Percentiles rank a stretch among this genome's conserved stretches.
phyloP scores from a whole-genome alignment of 1,139 yeast genomes.

The Suhomyces ambrosiae region DNA sequence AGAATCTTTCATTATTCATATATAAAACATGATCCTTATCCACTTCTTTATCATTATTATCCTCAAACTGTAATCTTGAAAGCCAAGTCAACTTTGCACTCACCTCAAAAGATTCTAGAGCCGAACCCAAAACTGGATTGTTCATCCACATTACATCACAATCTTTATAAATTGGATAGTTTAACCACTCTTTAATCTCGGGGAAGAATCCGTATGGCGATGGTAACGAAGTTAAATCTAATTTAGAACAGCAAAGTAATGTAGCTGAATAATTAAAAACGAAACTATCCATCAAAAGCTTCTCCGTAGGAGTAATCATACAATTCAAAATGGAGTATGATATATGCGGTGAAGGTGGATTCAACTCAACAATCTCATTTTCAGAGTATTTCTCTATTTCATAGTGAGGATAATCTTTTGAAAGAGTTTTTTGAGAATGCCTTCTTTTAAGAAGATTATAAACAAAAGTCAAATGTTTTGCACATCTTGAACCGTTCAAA shows the following conservation, averaged over 20 bases:
- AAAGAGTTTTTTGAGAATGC: conserved; percentile 8
- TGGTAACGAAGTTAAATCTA: conserved; percentile 29
- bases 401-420: too few species aligned
- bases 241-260: conserved; percentile 25
- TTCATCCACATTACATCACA: conserved; percentile 20
- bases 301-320: conserved; percentile 26
- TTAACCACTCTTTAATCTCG: conserved; percentile 28
- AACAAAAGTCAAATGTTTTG: conserved; percentile 26
- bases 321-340: too few species aligned
- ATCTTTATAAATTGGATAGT: conserved; percentile 30
- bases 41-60: not conserved
- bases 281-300: conserved; percentile 39
- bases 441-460: conserved; percentile 18
- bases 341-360: too few species aligned
- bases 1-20: conserved; percentile 16
- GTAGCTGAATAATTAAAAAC: conserved; percentile 37
- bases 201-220: conserved; percentile 38
- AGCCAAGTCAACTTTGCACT: conserved; percentile 43
- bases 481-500: conserved; percentile 28
- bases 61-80: conserved; percentile 26
- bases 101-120: conserved; percentile 31
- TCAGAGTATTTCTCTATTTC: too few species aligned
- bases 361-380: not conserved
- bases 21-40: conserved; percentile 3
- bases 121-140: conserved; percentile 20